phyloP scores from a whole-genome alignment of 2,329 filamentous ascomycete genomes.

The Cadophora malorum region DNA sequence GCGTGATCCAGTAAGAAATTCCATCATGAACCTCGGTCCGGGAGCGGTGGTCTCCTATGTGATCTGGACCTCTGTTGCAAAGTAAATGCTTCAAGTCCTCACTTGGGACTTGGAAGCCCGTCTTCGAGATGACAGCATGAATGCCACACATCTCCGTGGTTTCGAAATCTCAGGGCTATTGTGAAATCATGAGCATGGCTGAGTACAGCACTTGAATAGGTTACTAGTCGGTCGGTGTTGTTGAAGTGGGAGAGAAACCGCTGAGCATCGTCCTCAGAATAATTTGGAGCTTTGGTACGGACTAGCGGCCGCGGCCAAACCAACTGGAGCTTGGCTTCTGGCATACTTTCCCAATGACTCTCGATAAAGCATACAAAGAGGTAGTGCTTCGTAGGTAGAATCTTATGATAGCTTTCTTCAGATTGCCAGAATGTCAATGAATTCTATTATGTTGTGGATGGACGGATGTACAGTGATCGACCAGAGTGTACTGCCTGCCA shows the following conservation, averaged over 20 bases:
- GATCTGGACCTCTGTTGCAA: slow-evolving; percentile 65
- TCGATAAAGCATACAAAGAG: no score
- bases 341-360: no score
- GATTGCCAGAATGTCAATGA: background rate
- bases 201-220: background rate
- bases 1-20: slow-evolving; percentile 57
- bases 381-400: background rate
- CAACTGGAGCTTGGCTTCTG: no score
- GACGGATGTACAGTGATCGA: background rate
- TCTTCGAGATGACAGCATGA: slow-evolving; percentile 55
- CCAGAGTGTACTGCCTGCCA: background rate
- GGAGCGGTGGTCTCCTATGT: slow-evolving; percentile 54
- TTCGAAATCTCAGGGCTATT: background rate
- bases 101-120: slow-evolving; percentile 43
- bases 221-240: background rate
- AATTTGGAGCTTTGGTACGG: no score
- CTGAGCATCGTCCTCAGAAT: no score
- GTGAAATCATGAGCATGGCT: background rate
- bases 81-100: slow-evolving; percentile 53
- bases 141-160: slow-evolving; percentile 64
- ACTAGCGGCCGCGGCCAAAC: no score
- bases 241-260: no score
- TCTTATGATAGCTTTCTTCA: background rate
- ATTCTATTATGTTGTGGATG: no score
- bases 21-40: slow-evolving; percentile 41